These are phyloP conservation scores for Pichia occidentalis DNA, from an alignment of 805 yeast species.

Conservation along the genomic window DNA sequence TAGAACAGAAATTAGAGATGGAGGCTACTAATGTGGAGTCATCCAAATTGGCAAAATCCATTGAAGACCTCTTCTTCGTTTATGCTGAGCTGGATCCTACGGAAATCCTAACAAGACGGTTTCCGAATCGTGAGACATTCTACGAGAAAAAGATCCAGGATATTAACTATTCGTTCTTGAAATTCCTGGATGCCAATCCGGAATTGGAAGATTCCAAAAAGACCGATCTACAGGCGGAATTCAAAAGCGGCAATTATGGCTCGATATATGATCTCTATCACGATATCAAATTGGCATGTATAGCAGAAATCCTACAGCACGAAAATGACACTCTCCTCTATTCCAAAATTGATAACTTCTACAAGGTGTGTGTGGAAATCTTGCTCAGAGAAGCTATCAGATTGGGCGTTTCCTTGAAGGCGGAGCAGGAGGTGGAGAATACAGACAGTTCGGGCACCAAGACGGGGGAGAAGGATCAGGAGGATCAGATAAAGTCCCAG, in stretches of 20 bases:
- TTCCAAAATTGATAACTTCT: slow-evolving; percentile 52
- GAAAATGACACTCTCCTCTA: slow-evolving; percentile 46
- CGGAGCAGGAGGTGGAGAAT: slow-evolving; percentile 16
- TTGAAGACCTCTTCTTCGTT: slow-evolving; percentile 22
- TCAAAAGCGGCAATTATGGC: slow-evolving; percentile 34
- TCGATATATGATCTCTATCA: slow-evolving; percentile 55
- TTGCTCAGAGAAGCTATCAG: slow-evolving; percentile 55
- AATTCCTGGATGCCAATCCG: slow-evolving; percentile 27
- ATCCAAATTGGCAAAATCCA: slow-evolving; percentile 15
- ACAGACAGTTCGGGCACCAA: slow-evolving; percentile 10
- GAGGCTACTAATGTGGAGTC: slow-evolving; percentile 16
- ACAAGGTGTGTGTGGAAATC: slow-evolving; percentile 54
- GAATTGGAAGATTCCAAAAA: slow-evolving; percentile 7
- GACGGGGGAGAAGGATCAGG: slow-evolving; percentile 3
- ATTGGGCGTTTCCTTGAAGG: slow-evolving; percentile 30
- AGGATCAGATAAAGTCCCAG: slow-evolving; percentile 12
- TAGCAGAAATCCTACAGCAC: slow-evolving; percentile 39
- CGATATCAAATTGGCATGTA: slow-evolving; percentile 55
- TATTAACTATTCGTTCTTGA: slow-evolving; percentile 38
- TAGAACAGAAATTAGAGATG: too few relatives aligned
- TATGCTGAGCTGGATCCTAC: slow-evolving; percentile 18
- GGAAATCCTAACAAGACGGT: slow-evolving; percentile 13
- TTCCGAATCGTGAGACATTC: slow-evolving; percentile 39
- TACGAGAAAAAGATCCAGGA: slow-evolving; percentile 38
- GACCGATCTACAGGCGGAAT: slow-evolving; percentile 40